Evolutionary conservation across 1,284 basidiomycete genomes (phyloP).

Genomic region (Moesziomyces sp.): DNA sequence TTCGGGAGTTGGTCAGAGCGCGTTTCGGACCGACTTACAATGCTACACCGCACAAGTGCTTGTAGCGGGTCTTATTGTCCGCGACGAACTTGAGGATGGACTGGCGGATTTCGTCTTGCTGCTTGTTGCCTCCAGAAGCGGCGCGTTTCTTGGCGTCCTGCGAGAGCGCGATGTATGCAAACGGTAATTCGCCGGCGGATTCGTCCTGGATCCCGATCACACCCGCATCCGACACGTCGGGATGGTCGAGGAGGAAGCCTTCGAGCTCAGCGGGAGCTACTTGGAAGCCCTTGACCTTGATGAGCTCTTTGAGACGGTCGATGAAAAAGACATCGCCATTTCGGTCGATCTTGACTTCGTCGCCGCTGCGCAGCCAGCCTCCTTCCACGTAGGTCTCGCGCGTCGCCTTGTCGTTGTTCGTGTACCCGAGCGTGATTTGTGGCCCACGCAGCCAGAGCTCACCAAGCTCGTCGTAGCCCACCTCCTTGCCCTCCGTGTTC

Average conservation of each 20-base stretch:
- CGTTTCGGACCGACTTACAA: constrained; percentile 42
- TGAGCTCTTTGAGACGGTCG: constrained; percentile 66
- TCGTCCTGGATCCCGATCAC: constrained; percentile 82
- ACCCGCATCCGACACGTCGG: constrained; percentile 77
- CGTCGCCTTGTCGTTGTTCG: constrained; percentile 61
- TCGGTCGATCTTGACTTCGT: constrained; percentile 68
- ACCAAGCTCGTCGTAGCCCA: constrained; percentile 66
- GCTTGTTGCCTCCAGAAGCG: constrained; percentile 69
- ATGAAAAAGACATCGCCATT: constrained; percentile 63
- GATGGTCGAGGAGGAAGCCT: constrained; percentile 78
- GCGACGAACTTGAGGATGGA: constrained; percentile 73
- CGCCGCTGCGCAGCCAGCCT: constrained; percentile 61
- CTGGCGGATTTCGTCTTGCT: constrained; percentile 39
- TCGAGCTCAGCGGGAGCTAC: constrained; percentile 73
- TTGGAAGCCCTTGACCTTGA: constrained; percentile 67
- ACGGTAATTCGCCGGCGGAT: constrained; percentile 80
- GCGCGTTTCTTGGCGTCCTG: constrained; percentile 70
- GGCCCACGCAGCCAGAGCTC: constrained; percentile 65
- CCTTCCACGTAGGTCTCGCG: constrained; percentile 58
- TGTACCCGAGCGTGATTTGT: constrained; percentile 62
- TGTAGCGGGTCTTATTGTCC: constrained; percentile 78
- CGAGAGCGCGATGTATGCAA: constrained; percentile 77
- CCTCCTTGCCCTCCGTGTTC: constrained; percentile 53
- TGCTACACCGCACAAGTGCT: constrained; percentile 74
- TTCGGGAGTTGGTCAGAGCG: neutral